Base-by-base conservation (phyloP, 352 stramenopile genomes). In the Nothophytophthora sp. region DNA sequence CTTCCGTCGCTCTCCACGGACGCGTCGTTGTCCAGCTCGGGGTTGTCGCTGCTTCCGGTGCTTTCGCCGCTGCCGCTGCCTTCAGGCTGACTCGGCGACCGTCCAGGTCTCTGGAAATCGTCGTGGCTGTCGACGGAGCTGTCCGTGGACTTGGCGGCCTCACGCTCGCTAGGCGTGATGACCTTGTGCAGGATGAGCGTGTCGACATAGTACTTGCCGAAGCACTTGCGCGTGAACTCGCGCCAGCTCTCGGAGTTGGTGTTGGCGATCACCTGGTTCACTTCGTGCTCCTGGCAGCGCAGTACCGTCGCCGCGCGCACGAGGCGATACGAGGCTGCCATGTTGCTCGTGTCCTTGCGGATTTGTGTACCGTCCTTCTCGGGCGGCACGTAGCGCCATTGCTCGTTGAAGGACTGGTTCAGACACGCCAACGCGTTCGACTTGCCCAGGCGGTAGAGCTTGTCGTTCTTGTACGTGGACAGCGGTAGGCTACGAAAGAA, bases 281-380 rank as follows among this genome's bases (percentile, higher is more conserved):
- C 62, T 29, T 92, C 81, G 47, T 88, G 71, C 42, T 87, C 72
- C 41, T 87, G 76, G 56, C 79, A 90, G 13, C 78, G 80, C 42
- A 92, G 65, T 41, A 89, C 76, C 5, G 80, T 81, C 20, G 79
- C 72, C 39, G 76, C 73, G 36, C 81, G 81, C 37, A 92, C 76
- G 41, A 85, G 67, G 23, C 77, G 75, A 38, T 70, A 87, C 18
- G 76, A 89, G 20, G 69, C 69, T 9, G 73, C 61, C 55, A 92
- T 65, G 55, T 92, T 89, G 57, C 66, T 86, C 34, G 81, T 92
- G 62, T 92, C 81, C 58, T 92, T 92, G 47, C 81, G 76, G 39
- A 90, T 78, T 67, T 90, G 79, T 33, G 77, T 84, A 37, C 81
- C 81, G 41, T 92, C 79, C 39, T 88, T 90, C 61, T 90, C 81